These are phyloP conservation scores for Monosporascus sp. DNA, from an alignment of 2,329 filamentous ascomycete genomes.

Conservation along the genomic window DNA sequence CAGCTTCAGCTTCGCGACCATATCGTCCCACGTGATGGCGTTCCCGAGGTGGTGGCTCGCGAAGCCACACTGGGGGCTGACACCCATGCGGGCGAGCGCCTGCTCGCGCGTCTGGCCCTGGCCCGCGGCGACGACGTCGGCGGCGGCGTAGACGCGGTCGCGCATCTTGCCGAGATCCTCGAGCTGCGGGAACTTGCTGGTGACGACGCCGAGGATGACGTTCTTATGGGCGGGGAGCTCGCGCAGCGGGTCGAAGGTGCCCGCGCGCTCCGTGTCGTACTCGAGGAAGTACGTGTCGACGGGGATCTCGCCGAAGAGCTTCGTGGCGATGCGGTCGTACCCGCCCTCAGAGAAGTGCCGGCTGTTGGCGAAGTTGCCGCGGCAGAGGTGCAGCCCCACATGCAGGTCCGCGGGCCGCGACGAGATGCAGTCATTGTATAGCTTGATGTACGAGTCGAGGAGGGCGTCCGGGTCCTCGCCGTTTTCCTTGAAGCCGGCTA, in stretches of 20 bases:
- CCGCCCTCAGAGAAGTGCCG: conserved; percentile 63
- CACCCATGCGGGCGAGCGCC: conserved; percentile 60
- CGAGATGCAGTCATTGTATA: conserved; percentile 68
- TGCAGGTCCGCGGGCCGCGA: conserved; percentile 65
- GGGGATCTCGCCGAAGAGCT: conserved; percentile 57
- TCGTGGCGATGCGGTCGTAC: conserved; percentile 62
- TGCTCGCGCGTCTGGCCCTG: conserved; percentile 59
- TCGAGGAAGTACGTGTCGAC: conserved; percentile 65
- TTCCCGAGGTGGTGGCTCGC: conserved; percentile 72
- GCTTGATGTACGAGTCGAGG: conserved; percentile 68
- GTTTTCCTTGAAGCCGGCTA: conserved; percentile 66
- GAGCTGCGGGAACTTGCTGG: conserved; percentile 56
- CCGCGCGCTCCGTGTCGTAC: conserved; percentile 60
- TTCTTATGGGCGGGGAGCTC: conserved; percentile 55
- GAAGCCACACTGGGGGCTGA: conserved; percentile 71
- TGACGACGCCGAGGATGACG: conserved; percentile 59
- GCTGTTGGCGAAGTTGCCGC: conserved; percentile 60
- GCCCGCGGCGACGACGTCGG: conserved; percentile 63
- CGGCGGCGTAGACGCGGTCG: conserved; percentile 52
- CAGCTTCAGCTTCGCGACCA: conserved; percentile 67
- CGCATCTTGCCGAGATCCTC: conserved; percentile 59
- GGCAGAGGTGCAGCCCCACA: conserved; percentile 71
- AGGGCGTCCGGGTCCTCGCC: conserved; percentile 62
- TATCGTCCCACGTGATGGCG: conserved; percentile 60
- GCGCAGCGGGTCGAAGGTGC: conserved; percentile 60